A percentile compares a stretch with the other conserved stretches of the same genome.
These are phyloP conservation scores for Cornus florida DNA, from an alignment of 148 eudicot species.

Conservation along the genomic window DNA sequence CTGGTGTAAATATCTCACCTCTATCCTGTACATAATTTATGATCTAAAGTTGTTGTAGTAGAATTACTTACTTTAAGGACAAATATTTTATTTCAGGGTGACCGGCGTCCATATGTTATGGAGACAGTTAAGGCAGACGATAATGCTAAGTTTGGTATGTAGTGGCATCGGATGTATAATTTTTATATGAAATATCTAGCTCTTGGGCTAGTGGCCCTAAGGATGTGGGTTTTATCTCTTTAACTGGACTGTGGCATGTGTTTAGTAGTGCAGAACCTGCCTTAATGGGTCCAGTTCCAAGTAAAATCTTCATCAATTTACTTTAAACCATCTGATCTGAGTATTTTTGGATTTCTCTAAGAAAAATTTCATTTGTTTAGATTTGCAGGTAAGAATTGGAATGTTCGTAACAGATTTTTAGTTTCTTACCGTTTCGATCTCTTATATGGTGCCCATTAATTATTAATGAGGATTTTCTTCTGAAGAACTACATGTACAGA, in stretches of 20 bases:
- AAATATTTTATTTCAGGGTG: conserved; percentile 49
- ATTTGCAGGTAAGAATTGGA: neutral
- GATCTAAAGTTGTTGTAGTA: neutral
- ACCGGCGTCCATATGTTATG: conserved; percentile 86
- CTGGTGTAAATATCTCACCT: conserved; percentile 51
- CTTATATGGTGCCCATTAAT: neutral
- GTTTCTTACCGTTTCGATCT: neutral
- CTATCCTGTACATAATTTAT: conserved; percentile 6
- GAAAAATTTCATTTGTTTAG: neutral
- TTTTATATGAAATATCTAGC: too few relatives aligned
- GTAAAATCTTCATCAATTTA: neutral
- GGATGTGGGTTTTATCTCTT: neutral
- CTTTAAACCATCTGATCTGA: neutral
- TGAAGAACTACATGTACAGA: neutral
- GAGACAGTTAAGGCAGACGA: conserved; percentile 98
- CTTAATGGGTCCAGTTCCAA: neutral
- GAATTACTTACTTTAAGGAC: neutral
- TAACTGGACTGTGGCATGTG: neutral
- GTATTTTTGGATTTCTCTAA: neutral
- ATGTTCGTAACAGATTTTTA: neutral
- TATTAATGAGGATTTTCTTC: neutral
- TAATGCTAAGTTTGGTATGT: conserved; percentile 80
- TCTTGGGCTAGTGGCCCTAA: neutral
- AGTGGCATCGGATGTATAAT: neutral
- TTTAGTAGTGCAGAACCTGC: neutral